phyloP scores from a whole-genome alignment of 768 basidiomycete species.

The Agaricus sinodeliciosus region DNA sequence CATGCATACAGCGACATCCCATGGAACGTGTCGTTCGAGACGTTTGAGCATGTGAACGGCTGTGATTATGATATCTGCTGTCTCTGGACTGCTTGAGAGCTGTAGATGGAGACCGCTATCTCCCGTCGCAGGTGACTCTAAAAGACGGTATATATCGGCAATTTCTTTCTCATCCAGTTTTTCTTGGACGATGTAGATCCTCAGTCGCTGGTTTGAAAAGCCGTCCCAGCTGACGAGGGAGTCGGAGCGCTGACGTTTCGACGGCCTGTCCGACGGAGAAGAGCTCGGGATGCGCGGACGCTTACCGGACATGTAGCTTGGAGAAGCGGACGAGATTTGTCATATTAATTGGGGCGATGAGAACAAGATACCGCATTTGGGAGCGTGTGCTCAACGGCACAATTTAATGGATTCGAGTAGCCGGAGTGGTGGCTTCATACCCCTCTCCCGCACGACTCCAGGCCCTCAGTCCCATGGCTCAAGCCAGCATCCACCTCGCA shows the following conservation, averaged over 20 bases:
- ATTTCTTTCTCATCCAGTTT: constrained; percentile 28
- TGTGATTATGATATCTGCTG: constrained; percentile 64
- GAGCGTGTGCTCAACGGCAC: constrained; percentile 1
- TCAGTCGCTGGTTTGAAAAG: constrained; percentile 7
- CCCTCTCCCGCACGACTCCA: constrained; percentile 13
- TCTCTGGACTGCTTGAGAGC: constrained; percentile 31
- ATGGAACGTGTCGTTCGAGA: constrained; percentile 62
- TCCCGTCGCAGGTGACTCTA: constrained; percentile 20
- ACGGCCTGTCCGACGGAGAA: background rate
- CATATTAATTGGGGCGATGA: constrained; percentile 17
- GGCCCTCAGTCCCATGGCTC: constrained; percentile 24
- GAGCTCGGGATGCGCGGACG: background rate
- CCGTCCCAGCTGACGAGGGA: constrained; percentile 8
- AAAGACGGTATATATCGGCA: constrained; percentile 27
- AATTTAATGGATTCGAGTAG: constrained; percentile 9
- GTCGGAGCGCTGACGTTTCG: constrained; percentile 9
- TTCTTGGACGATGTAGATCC: constrained; percentile 30
- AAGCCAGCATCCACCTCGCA: constrained; percentile 23
- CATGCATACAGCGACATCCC: constrained; percentile 56
- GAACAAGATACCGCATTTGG: constrained; percentile 21
- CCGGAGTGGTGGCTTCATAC: constrained; percentile 9
- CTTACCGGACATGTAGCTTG: constrained; percentile 5
- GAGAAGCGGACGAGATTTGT: background rate
- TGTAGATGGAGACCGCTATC: constrained; percentile 17
- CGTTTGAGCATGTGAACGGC: constrained; percentile 59